Conservation (phyloP, 305 asterid species). For the Rubia peregrina region DNA sequence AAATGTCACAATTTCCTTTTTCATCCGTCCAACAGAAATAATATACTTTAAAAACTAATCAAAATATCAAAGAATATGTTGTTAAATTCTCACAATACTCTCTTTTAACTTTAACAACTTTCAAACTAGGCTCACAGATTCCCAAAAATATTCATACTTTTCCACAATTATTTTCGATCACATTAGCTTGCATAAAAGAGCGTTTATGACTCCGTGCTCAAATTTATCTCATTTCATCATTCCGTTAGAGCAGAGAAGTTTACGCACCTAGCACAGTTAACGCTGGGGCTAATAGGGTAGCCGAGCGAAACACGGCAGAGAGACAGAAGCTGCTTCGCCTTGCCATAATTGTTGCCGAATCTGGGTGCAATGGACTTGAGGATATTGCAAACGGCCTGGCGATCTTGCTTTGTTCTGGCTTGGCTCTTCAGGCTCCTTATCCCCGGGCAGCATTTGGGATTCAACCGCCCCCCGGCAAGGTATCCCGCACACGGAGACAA, state of each 20-base stretch:
- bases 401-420: not conserved
- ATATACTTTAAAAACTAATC: no score
- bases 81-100: no score
- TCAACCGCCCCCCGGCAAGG: not conserved
- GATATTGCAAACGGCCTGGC: not conserved
- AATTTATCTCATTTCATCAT: no score
- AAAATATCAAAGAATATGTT: no score
- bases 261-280: not conserved
- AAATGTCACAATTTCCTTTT: no score
- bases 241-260: not conserved
- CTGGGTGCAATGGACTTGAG: not conserved
- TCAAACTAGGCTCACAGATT: no score
- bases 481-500: not conserved
- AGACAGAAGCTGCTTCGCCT: not conserved
- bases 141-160: no score
- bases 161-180: no score
- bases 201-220: no score
- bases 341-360: not conserved
- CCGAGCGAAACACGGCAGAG: not conserved
- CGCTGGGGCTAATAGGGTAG: not conserved
- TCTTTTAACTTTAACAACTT: no score
- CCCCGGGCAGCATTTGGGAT: not conserved
- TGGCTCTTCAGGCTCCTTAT: not conserved
- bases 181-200: no score
- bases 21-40: no score